Evolutionary conservation across 2,329 filamentous ascomycete species (phyloP), one percentile per base, ranked within the genome.

Genomic region (Didymella sp.): DNA sequence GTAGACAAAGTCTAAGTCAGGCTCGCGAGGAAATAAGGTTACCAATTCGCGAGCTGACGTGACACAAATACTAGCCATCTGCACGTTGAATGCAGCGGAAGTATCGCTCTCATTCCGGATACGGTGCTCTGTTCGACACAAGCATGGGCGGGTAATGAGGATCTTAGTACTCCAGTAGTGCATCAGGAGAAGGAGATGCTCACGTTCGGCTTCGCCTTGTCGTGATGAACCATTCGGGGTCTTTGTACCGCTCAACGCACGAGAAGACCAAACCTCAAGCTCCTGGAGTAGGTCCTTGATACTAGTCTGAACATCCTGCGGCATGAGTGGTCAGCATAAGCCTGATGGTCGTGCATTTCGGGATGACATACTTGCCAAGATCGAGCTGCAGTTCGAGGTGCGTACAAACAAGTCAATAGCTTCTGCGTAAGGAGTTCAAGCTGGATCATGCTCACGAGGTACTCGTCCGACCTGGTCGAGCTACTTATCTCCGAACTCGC

Each of bases 81-180:
- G 58, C 4, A 51, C 45, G 41, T 78, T 76, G 56, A 78, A 72
- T 6, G 61, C 59, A 7, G 67, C 70, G 6, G 74, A 76, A 11
- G 45, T 38, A 12, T 53, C 54, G 4, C 71, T 68, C 25, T 70
- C 59, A 1, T 65, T 57, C 33, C 33, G 44, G 21, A 51, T 72
- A 2, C 64, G 66, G 1, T 60, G 37, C 21, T 73, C 70, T 21
- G 70, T 54, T 43, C 69, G 60, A 50, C 75, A 78, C 3, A 78
- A 57, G 50, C 71, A 76, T 22, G 76, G 76, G 3, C 73, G 72
- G 17, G 69, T 75, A 27, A 74, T 73, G n/a, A 77, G 61, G 3
- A 77, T 74, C 27, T 62, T 67, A 3, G 69, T 65, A 40, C 69
- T 73, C 56, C 65, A 72, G 53, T 72, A 77, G 6, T 59, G 61